A percentile compares a stretch with the other conserved stretches of the same genome.
These are phyloP conservation scores for Kodamaea hsintzibuensis DNA, from an alignment of 805 yeast species.

Conservation along the genomic window DNA sequence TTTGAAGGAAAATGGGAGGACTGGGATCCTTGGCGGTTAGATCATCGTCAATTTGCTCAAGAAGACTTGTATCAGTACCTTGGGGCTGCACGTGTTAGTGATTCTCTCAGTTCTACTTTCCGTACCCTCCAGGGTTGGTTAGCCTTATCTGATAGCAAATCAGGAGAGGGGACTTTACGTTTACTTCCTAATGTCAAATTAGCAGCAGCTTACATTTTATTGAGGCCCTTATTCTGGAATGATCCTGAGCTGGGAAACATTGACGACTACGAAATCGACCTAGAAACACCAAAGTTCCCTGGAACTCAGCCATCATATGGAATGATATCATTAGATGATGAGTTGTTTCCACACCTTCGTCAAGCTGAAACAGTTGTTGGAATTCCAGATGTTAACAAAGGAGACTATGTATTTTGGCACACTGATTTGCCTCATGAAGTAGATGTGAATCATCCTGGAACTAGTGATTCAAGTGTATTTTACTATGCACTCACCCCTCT, in stretches of 20 bases:
- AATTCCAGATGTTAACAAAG: constrained; percentile 41
- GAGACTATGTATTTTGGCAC: constrained; percentile 48
- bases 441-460: constrained; percentile 36
- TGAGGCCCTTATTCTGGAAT: constrained; percentile 41
- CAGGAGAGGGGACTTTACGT: constrained; percentile 42
- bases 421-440: constrained; percentile 44
- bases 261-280: constrained; percentile 29
- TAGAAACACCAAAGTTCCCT: constrained; percentile 36
- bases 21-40: constrained; percentile 41
- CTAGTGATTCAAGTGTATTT: constrained; percentile 37
- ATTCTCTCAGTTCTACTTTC: constrained; percentile 32
- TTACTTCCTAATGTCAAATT: constrained; percentile 38
- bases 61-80: constrained; percentile 31
- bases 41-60: constrained; percentile 32
- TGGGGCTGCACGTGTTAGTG: neutral
- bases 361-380: constrained; percentile 31
- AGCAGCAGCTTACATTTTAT: constrained; percentile 38
- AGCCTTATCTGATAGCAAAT: constrained; percentile 33
- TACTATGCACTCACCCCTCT: constrained; percentile 40
- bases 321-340: constrained; percentile 28
- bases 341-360: constrained; percentile 35
- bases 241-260: constrained; percentile 4
- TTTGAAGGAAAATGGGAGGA: constrained; percentile 44
- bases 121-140: constrained; percentile 49
- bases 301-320: constrained; percentile 40